Base-by-base conservation (phyloP, 352 stramenopile genomes). In the Phytophthora megakarya region DNA sequence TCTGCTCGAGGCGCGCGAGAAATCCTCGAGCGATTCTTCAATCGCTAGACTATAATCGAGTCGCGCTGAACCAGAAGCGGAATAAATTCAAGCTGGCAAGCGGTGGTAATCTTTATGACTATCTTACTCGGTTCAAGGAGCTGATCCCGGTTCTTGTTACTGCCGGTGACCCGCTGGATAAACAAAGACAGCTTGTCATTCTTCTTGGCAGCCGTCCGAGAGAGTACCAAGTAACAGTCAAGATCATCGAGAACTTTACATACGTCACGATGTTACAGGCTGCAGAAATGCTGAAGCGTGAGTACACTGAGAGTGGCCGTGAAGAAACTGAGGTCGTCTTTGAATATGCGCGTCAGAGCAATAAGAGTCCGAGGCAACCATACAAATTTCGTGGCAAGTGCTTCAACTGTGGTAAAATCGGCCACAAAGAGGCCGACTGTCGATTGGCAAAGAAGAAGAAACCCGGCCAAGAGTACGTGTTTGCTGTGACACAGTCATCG, bases 161-260 rank as follows among this genome's bases (percentile, higher is more conserved):
- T 25, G 7, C 39, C n/a, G n/a, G 39, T 46, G 39, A 46, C 1
- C 39, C 39, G 21, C 39, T 23, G 9, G 39, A 46, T 2, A 19
- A 46, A 8, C 39, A 26, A 25, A 5, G 39, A 4, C 39, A 46
- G 21, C 39, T 46, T 11, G 39, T 46, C 21, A 46, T 46, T 3
- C 18, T 46, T 12, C 39, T 46, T 25, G 39, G 39, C 15, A 46
- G 8, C 12, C 39, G 23, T 19, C 39, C 39, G 7, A 46, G 21
- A 19, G 39, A 46, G 21, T 46, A 46, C 21, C 39, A 46, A 11
- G 39, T 26, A 18, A 46, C 39, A 12, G 21, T 46, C 4, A 46
- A 46, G 39, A 46, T 46, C 39, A 46, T 46, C 39, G 39, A 46
- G 21, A 46, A 28, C 21, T 26, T 46, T 18, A 19, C n/a, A 25